Percentiles rank a stretch among this genome's conserved stretches.
Evolutionary conservation across 306 rosid species (phyloP).

Genomic region (Inga oerstediana): DNA sequence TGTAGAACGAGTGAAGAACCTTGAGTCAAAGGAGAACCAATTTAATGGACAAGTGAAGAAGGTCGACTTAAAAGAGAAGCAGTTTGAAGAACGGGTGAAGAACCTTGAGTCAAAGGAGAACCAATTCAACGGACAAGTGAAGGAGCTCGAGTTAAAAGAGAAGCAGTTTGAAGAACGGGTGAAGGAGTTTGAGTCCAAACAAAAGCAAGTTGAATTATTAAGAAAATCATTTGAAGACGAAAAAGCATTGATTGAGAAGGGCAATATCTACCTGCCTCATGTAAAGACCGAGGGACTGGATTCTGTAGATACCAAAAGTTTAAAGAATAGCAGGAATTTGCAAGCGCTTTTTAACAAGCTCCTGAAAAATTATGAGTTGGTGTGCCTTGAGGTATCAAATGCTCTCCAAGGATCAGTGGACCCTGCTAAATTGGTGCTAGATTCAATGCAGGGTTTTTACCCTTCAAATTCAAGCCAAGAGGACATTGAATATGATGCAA

Average conservation of each 20-base stretch:
- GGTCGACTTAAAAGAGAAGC: slow-evolving; percentile 14
- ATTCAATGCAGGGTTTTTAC: slow-evolving; percentile 49
- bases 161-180: slow-evolving; percentile 25
- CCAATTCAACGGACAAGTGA: not conserved
- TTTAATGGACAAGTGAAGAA: slow-evolving; percentile 15
- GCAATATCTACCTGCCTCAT: slow-evolving; percentile 16
- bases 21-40: slow-evolving; percentile 18
- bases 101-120: slow-evolving; percentile 22
- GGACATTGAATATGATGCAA: slow-evolving; percentile 30
- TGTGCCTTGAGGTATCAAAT: slow-evolving; percentile 21
- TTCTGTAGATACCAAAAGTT: not conserved
- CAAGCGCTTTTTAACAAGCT: slow-evolving; percentile 38
- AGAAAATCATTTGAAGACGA: slow-evolving; percentile 25
- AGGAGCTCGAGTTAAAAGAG: slow-evolving; percentile 29
- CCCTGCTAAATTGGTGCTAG: slow-evolving; percentile 52
- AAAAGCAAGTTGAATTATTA: slow-evolving; percentile 26
- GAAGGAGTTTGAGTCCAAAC: slow-evolving; percentile 36
- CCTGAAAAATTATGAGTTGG: slow-evolving; percentile 37
- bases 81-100: slow-evolving; percentile 31
- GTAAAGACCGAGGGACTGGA: slow-evolving; percentile 30
- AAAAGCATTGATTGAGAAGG: slow-evolving; percentile 26
- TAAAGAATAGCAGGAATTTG: slow-evolving; percentile 34
- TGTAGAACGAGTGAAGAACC: not conserved
- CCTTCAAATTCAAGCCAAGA: slow-evolving; percentile 28
- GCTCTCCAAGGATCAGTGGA: slow-evolving; percentile 39